Percentiles rank a stretch among this genome's conserved stretches.
Evolutionary conservation across 176 grass and related monocot genomes (phyloP).

Genomic region (Hordeum marinum): DNA sequence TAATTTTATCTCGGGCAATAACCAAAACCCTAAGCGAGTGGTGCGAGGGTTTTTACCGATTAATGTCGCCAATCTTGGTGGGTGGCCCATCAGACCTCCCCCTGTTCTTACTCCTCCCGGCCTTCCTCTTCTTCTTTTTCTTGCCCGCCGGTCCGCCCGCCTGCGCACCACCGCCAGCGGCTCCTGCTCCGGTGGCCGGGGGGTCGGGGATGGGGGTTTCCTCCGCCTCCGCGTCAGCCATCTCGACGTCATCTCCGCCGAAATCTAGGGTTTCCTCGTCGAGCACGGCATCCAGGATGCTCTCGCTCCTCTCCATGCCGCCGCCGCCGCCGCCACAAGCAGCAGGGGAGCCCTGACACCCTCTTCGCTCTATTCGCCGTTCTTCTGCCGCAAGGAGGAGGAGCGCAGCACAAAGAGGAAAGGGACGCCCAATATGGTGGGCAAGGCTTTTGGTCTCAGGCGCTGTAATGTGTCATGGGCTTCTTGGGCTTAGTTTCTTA

Average conservation of each 20-base stretch:
- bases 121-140: constrained; percentile 44
- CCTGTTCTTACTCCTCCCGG: constrained; percentile 26
- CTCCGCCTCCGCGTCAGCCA: constrained; percentile 52
- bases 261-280: constrained; percentile 40
- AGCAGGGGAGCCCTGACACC: neutral
- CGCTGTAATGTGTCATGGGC: too few species aligned
- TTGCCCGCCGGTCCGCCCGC: constrained; percentile 16
- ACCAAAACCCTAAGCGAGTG: constrained; percentile 29
- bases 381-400: neutral
- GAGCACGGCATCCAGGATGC: constrained; percentile 1
- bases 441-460: neutral
- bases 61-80: constrained; percentile 74
- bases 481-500: too few species aligned
- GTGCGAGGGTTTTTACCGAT: constrained; percentile 37
- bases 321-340: neutral
- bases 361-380: neutral
- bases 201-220: neutral
- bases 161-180: neutral
- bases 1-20: neutral
- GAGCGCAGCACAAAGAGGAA: neutral
- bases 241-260: constrained; percentile 55
- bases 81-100: constrained; percentile 34
- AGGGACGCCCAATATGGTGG: neutral
- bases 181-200: neutral
- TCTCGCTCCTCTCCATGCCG: constrained; percentile 35